Percentiles rank a stretch among this genome's conserved stretches.
These are phyloP conservation scores for Penicillium atrosanguineum DNA, from an alignment of 495 filamentous ascomycete species.

Conservation along the genomic window DNA sequence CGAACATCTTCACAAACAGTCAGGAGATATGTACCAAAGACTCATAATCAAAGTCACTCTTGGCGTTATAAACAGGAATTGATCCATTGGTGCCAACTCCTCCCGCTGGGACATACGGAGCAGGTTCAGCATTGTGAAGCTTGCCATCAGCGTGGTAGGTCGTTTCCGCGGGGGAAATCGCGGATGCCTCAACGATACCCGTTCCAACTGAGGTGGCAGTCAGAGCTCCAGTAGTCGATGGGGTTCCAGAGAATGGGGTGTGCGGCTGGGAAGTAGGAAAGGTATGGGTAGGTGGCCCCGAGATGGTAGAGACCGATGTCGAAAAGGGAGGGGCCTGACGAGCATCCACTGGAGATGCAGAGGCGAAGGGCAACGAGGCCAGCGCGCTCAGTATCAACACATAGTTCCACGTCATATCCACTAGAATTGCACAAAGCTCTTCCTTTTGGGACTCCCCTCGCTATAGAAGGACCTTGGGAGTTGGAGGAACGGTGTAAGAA, in stretches of 20 bases:
- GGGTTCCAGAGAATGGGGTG: constrained; percentile 56
- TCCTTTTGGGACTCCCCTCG: not conserved
- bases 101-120: constrained; percentile 71
- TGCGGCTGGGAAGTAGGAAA: constrained; percentile 33
- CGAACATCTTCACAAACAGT: too few relatives aligned
- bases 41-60: constrained; percentile 74
- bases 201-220: constrained; percentile 47
- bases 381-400: constrained; percentile 13
- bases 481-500: not conserved
- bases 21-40: constrained; percentile 46
- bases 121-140: constrained; percentile 61
- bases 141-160: constrained; percentile 70
- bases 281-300: constrained; percentile 20
- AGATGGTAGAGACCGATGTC: not conserved
- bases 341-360: constrained; percentile 7
- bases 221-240: constrained; percentile 58
- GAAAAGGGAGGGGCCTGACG: not conserved
- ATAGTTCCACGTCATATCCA: constrained; percentile 10
- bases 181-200: constrained; percentile 44
- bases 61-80: constrained; percentile 65
- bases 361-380: constrained; percentile 15
- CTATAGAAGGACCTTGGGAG: not conserved
- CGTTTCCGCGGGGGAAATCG: constrained; percentile 47
- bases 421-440: not conserved
- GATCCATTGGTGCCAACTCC: constrained; percentile 79